Base-by-base conservation (phyloP, 2,329 filamentous ascomycete genomes). In the Cordyceps fumosorosea region DNA sequence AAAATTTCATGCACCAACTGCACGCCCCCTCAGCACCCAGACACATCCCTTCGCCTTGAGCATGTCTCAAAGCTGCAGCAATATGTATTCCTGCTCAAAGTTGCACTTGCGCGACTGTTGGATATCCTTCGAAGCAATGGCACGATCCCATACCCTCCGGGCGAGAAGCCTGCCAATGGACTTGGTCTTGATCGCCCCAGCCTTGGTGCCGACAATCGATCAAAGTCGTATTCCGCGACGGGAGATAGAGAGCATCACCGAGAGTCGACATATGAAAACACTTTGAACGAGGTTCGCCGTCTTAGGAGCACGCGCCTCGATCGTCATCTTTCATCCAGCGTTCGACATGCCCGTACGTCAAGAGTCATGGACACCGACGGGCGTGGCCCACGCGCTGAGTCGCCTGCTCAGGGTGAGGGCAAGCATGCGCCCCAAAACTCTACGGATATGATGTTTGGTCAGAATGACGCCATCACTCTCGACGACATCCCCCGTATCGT, bases 401-500 rank as follows among this genome's bases (percentile, higher is more conserved):
- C 90, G 56, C 82, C 87, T 48, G 89, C 89, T 60, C 84, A 80
- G 53, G 84, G 87, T 63, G 79, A 80, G 24, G 77, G 64, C 24
- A 66, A 66, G n/a, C 68, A 67, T 20, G 67, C 65, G n/a, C 60
- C 65, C 14, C 75, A 76, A 62, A 82, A 85, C 22, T 83, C 87
- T 37, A 87, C 89, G 18, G 91, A 93, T 68, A 82, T 93, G 67
- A 93, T 93, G 70, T 92, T 99, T 71, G 91, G 91, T 42, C 88
- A 92, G 67, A 89, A 93, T 70, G 93, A 98, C 74, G 91, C 91
- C 26, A 84, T 99, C 65, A 97, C 93, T 0, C 79, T 99, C 62
- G 95, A 99, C 70, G 95, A 99, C 70, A 98, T 99, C 67, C 92
- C 95, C 10, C 85, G 95, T 65, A 96, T 99, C 69, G 93, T 97